Conservation (phyloP, 2,329 filamentous ascomycete species). For the Colletotrichum spaethianum region DNA sequence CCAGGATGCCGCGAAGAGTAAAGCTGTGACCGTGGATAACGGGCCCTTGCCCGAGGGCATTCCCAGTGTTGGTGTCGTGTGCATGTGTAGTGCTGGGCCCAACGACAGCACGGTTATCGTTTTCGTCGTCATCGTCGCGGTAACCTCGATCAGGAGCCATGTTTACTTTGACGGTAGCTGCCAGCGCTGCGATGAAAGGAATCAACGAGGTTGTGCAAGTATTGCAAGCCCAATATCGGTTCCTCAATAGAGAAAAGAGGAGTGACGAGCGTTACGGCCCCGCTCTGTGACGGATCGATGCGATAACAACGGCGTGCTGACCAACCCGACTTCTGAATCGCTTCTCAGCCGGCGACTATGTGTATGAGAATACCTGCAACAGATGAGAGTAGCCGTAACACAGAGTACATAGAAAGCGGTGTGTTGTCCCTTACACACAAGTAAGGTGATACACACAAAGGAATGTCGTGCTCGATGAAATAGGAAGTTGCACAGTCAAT, state of each 20-base stretch:
- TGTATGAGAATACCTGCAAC: not conserved
- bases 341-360: not conserved
- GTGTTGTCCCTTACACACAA: not conserved
- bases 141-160: slow-evolving; percentile 34
- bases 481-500: slow-evolving; percentile 9
- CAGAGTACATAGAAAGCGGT: not conserved
- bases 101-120: not conserved
- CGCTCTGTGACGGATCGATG: not conserved
- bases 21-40: slow-evolving; percentile 75
- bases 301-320: slow-evolving; percentile 5
- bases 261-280: not conserved
- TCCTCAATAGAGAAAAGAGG: slow-evolving; percentile 2
- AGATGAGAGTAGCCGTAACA: not conserved
- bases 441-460: not conserved
- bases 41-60: slow-evolving; percentile 7
- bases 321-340: not conserved
- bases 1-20: slow-evolving; percentile 83
- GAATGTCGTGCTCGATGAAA: slow-evolving; percentile 5
- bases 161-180: not conserved
- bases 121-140: not conserved
- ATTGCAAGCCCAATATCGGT: not conserved
- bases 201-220: not conserved
- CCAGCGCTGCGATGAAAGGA: not conserved
- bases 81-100: not conserved
- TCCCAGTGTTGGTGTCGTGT: not conserved